Evolutionary conservation across 2,329 filamentous ascomycete species (phyloP), one percentile per base, ranked within the genome.

Genomic region (Aureobasidium leucospermi): DNA sequence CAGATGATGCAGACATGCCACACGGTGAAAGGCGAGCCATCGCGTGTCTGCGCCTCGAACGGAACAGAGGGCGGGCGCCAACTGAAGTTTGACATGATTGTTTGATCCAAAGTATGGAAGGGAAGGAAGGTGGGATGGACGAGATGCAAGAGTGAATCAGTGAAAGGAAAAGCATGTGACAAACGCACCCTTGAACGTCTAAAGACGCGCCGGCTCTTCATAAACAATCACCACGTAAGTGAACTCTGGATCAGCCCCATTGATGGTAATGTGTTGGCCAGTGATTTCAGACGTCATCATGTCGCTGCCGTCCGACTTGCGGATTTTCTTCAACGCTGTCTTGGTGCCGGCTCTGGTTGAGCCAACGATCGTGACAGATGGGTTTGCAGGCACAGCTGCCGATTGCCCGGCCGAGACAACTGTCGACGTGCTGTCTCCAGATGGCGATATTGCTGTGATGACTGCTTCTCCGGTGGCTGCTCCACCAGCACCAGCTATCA

Each of bases 1-100:
- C 61, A 62, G 31, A 48, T 34, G 5, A 28, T 23, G 43, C 61
- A 62, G n/a, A 58, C 46, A 39, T 62, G 61, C 39, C 46, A 61
- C n/a, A 60, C 59, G 9, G 42, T 60, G 19, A 60, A 60, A 6
- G 59, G 59, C n/a, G 32, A 32, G 11, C 59, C 59, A 10, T 36
- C 42, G 23, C 59, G 49, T 11, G 49, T 60, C 23, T 55, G 43
- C 19, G 48, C 59, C 15, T 49, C 59, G 13, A 60, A 60, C n/a
- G 59, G 59, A 16, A 59, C 38, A 38, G 38, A 34, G 10, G 41
- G 52, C 4, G 41, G 39, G 28, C 41, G 52, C 52, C 52, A 56
- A 31, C 51, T 56, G 41, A 56, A 55, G 28, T 32, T 55, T 46
- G 52, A 56, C 41, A 46, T 45, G 29, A 28, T 56, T 36, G 31